Base-by-base conservation (phyloP, 2,329 filamentous ascomycete genomes). In the Ophiognomonia clavigignenti-juglandacearum region DNA sequence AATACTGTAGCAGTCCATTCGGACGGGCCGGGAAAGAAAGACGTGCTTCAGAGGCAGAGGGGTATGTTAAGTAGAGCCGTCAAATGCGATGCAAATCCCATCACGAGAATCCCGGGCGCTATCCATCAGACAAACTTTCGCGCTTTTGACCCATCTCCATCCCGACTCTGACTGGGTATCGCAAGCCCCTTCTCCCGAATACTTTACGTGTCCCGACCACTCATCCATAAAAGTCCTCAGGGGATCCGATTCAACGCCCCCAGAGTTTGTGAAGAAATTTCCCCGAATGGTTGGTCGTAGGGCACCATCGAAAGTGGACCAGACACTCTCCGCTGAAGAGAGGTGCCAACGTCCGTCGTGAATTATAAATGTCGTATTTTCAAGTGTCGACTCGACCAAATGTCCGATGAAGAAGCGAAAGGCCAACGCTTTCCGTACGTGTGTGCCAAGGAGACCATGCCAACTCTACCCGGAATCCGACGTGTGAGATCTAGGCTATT, bases 281-380 rank as follows among this genome's bases (percentile, higher is more conserved):
- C 50, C 50, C 50, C 50, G 50, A 52, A 52, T 48, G 31, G 50
- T 52, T 47, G 50, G 50, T 52, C 50, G 50, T 46, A 45, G 47
- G 50, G 34, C 38, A 39, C 50, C 50, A 47, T 44, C 43, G 47
- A 47, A 44, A 45, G 36, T 52, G 50, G 47, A 50, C 40, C 34
- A 39, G 40, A 34, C 43, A 45, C 4, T 48, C 44, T 37, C 34
- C 41, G 41, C 34, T 32, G 39, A 48, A 38, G 29, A 48, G 41
- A 41, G 48, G 37, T 48, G 38, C 41, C 45, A 44, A 24, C 19
- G 35, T 53, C 50, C 47, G 50, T 53, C 51, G 43, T 53, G 32
- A 50, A 53, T 53, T 53, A 53, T 48, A 51, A 48, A 46, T 48
- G 48, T 50, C 51, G 44, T 53, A 53, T 51, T 47, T 44, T 44